Conservation (phyloP, 2,329 filamentous ascomycete species). For the Fusarium sambucinum region DNA sequence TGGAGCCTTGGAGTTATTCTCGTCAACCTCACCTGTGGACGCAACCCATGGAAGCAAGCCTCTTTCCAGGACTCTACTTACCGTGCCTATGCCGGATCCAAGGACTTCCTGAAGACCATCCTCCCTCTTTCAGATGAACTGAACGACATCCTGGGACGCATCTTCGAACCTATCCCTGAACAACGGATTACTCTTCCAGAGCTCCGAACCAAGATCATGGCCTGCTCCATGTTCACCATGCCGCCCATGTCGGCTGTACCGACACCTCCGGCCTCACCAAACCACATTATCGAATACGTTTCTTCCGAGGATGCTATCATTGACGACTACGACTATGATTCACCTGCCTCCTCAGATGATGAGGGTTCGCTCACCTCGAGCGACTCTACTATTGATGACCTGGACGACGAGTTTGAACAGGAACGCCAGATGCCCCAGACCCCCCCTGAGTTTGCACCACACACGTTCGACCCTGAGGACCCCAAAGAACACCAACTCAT, state of each 20-base stretch:
- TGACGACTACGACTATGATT: conserved; percentile 59
- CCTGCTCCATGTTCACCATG: conserved; percentile 80
- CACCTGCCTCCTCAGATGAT: conserved; percentile 66
- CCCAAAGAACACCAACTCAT: conserved; percentile 54
- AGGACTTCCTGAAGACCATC: conserved; percentile 91
- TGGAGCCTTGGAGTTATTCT: conserved; percentile 99
- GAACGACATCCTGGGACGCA: conserved; percentile 85
- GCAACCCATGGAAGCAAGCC: conserved; percentile 98
- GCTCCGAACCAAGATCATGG: conserved; percentile 79
- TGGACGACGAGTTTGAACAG: conserved; percentile 62
- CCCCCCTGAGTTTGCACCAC: conserved; percentile 57
- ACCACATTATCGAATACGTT: conserved; percentile 61
- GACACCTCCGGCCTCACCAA: conserved; percentile 59
- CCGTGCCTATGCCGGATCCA: conserved; percentile 86
- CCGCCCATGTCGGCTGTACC: conserved; percentile 53
- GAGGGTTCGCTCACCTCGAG: conserved; percentile 68
- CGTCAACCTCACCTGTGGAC: conserved; percentile 96
- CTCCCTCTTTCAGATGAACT: conserved; percentile 90
- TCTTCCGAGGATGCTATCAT: conserved; percentile 60
- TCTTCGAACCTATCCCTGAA: conserved; percentile 88
- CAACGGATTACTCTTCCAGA: conserved; percentile 85
- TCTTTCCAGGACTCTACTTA: conserved; percentile 95
- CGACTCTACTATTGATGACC: conserved; percentile 64
- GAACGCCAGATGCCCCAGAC: conserved; percentile 57
- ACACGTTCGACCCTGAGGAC: conserved; percentile 62